These are phyloP conservation scores for Cymbidium sinense DNA, from an alignment of 106 monocot genomes.

Conservation along the genomic window DNA sequence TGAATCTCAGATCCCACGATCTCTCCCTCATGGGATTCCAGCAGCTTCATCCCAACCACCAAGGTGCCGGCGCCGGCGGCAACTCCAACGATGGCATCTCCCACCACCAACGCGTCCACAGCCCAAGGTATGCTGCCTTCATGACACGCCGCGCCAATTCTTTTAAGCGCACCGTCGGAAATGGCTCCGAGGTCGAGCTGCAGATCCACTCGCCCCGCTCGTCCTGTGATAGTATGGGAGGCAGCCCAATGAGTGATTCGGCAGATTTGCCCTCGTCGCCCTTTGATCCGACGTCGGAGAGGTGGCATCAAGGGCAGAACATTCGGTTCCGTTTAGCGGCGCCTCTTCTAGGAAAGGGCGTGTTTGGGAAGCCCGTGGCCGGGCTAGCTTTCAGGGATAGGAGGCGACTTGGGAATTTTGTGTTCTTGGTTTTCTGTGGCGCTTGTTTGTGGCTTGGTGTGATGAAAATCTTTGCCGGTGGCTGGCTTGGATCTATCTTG, in stretches of 20 bases:
- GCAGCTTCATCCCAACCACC: slow-evolving; percentile 16
- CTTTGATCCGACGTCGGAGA: slow-evolving; percentile 5
- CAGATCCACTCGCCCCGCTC: slow-evolving; percentile 66
- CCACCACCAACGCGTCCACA: slow-evolving; percentile 19
- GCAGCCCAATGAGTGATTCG: slow-evolving; percentile 5
- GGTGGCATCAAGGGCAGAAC: slow-evolving; percentile 16
- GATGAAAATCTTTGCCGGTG: slow-evolving; percentile 54
- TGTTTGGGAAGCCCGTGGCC: slow-evolving; percentile 29
- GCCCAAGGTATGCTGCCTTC: slow-evolving; percentile 39
- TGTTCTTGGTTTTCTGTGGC: slow-evolving; percentile 72
- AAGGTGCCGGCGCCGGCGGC: not conserved
- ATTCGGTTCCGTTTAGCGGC: slow-evolving; percentile 38
- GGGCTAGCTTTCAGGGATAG: slow-evolving; percentile 32
- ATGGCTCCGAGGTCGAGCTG: slow-evolving; percentile 42
- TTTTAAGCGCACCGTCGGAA: slow-evolving; percentile 36
- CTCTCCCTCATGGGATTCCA: slow-evolving; percentile 40
- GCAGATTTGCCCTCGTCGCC: slow-evolving; percentile 1
- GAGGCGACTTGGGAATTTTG: slow-evolving; percentile 50
- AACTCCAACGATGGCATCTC: slow-evolving; percentile 16
- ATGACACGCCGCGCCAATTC: slow-evolving; percentile 59
- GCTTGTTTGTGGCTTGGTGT: slow-evolving; percentile 64
- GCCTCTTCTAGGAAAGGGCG: slow-evolving; percentile 17
- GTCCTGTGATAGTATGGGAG: slow-evolving; percentile 8
- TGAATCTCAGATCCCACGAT: not conserved
- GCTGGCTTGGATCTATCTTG: slow-evolving; percentile 28